Conservation (phyloP, 1,284 basidiomycete genomes). For the Grifola frondosa region DNA sequence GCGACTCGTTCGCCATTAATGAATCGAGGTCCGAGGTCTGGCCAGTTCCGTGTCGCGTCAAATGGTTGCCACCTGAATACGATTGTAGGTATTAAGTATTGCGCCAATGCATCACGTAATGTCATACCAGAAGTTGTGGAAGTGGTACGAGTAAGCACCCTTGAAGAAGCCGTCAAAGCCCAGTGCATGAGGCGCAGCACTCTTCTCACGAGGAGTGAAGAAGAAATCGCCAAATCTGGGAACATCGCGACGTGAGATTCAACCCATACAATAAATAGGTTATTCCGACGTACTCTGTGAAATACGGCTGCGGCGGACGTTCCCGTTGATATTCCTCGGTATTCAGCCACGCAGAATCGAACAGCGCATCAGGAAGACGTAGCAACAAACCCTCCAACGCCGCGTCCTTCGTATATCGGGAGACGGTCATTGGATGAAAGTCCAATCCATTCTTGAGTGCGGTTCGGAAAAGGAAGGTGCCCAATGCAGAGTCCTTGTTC, state of each 20-base stretch:
- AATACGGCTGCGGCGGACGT: constrained; percentile 66
- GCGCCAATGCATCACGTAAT: constrained; percentile 6
- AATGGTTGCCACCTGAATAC: constrained; percentile 86
- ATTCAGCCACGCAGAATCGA: constrained; percentile 71
- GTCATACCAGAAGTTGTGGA: constrained; percentile 47
- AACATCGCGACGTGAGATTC: background rate
- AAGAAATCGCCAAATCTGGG: constrained; percentile 61
- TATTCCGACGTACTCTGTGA: constrained; percentile 52
- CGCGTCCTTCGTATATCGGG: constrained; percentile 63
- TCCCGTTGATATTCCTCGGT: constrained; percentile 67
- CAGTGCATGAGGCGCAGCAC: constrained; percentile 53
- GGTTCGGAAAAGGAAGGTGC: constrained; percentile 66
- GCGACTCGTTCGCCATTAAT: constrained; percentile 67
- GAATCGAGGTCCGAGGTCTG: constrained; percentile 84
- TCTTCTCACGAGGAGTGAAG: constrained; percentile 51
- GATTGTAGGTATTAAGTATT: background rate
- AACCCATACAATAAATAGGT: background rate
- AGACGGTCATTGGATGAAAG: constrained; percentile 72
- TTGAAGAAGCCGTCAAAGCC: constrained; percentile 72
- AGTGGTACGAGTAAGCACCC: constrained; percentile 70
- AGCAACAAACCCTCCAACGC: constrained; percentile 57
- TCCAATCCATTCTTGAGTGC: constrained; percentile 68
- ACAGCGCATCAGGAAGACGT: constrained; percentile 63
- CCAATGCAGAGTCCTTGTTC: constrained; percentile 62
- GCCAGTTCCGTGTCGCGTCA: constrained; percentile 86